These are phyloP conservation scores for Corrigiola litoralis DNA, from an alignment of 179 eudicot genomes.

Conservation along the genomic window DNA sequence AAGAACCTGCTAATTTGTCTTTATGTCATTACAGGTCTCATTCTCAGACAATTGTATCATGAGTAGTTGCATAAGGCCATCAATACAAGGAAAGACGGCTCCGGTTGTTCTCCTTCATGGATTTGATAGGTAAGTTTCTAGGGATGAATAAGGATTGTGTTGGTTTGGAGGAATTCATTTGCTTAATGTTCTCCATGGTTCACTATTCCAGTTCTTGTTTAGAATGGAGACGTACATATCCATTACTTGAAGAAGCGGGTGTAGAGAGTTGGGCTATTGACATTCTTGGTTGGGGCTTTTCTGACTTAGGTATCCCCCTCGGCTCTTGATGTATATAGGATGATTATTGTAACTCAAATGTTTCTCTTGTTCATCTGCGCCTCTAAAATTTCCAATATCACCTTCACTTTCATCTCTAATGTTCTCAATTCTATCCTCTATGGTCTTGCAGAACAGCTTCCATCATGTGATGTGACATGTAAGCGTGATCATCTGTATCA, in stretches of 20 bases:
- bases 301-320: constrained; percentile 57
- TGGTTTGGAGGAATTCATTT: neutral
- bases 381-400: neutral
- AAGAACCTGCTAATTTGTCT: neutral
- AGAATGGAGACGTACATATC: constrained; percentile 82
- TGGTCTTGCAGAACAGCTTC: constrained; percentile 48
- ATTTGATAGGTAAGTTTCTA: constrained; percentile 60
- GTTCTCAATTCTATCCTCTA: neutral
- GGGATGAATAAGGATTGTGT: neutral
- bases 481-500: constrained; percentile 89
- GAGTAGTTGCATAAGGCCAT: constrained; percentile 93
- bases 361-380: neutral
- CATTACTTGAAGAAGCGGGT: constrained; percentile 78
- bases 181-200: constrained; percentile 15
- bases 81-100: constrained; percentile 30
- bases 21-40: constrained; percentile 44
- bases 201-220: constrained; percentile 77
- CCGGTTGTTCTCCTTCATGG: constrained; percentile 92
- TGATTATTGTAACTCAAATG: neutral
- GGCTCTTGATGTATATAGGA: neutral
- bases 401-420: neutral
- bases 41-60: constrained; percentile 46
- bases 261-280: constrained; percentile 82
- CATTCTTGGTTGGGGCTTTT: constrained; percentile 93
- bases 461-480: constrained; percentile 65